phyloP scores from a whole-genome alignment of 148 eudicot genomes.

The Rhododendron williamsianum region DNA sequence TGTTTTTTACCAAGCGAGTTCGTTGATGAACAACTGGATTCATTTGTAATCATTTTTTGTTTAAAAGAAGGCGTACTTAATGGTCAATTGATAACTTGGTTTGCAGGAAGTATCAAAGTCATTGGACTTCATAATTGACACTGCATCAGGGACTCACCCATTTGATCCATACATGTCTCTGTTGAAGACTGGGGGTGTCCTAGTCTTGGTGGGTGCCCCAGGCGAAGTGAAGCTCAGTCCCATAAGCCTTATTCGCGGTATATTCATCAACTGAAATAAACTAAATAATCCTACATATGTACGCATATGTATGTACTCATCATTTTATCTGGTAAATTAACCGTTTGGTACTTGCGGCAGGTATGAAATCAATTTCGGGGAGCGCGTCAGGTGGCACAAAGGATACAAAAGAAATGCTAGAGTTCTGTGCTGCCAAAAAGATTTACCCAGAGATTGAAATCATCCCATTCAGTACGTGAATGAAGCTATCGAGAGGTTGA shows the following conservation, averaged over 20 bases:
- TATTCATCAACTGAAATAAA: neutral
- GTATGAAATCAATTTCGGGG: conserved; percentile 58
- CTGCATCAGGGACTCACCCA: conserved; percentile 70
- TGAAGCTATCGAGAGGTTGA: conserved; percentile 68
- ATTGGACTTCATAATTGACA: conserved; percentile 67
- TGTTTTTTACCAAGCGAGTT: neutral
- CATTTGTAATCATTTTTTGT: neutral
- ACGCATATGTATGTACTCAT: neutral
- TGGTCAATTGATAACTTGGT: neutral
- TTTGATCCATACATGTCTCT: conserved; percentile 59
- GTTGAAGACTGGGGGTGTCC: conserved; percentile 56
- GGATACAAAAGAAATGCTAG: conserved; percentile 66
- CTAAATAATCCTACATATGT: neutral
- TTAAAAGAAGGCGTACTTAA: neutral
- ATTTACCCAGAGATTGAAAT: conserved; percentile 63
- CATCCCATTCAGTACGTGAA: conserved; percentile 60
- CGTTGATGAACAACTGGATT: neutral
- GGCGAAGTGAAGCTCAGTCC: conserved; percentile 62
- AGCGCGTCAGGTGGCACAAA: conserved; percentile 72
- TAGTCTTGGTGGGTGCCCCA: conserved; percentile 62
- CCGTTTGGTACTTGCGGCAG: conserved; percentile 18
- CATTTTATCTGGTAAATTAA: neutral
- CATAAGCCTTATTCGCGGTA: conserved; percentile 47
- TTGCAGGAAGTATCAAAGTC: conserved; percentile 47
- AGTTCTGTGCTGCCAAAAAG: conserved; percentile 58